Evolutionary conservation across 768 basidiomycete genomes (phyloP).

Genomic region (Boletus pseudo-olivaceus): DNA sequence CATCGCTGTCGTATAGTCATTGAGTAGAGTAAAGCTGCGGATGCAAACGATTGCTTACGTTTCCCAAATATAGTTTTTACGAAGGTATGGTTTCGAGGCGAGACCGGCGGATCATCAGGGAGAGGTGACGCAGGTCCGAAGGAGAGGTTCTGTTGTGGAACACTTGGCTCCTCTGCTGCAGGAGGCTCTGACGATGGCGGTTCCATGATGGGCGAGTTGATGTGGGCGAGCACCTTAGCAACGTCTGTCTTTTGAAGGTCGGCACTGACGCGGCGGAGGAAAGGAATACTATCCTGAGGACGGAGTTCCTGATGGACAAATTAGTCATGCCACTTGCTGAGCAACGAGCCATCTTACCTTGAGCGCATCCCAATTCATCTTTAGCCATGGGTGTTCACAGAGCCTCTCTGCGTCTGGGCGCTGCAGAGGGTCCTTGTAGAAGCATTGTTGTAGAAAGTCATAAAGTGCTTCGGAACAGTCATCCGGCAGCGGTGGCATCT

Average conservation of each 20-base stretch:
- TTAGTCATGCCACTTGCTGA: background rate
- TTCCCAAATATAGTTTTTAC: conserved; percentile 92
- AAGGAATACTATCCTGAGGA: conserved; percentile 93
- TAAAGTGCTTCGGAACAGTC: conserved; percentile 69
- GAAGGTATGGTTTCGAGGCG: conserved; percentile 73
- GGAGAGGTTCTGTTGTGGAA: conserved; percentile 39
- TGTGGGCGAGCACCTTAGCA: conserved; percentile 47
- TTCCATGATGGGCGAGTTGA: conserved; percentile 31
- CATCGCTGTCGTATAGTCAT: conserved; percentile 55
- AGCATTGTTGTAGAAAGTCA: conserved; percentile 84
- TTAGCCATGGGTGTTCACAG: conserved; percentile 90
- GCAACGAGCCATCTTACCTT: conserved; percentile 49
- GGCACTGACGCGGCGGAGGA: conserved; percentile 85
- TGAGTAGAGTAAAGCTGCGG: background rate
- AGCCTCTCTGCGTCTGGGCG: conserved; percentile 85
- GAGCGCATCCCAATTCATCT: conserved; percentile 71
- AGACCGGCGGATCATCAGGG: conserved; percentile 39
- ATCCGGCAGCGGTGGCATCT: conserved; percentile 81
- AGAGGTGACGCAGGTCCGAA: conserved; percentile 32
- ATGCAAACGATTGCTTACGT: conserved; percentile 52
- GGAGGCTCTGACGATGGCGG: conserved; percentile 46
- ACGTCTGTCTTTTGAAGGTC: conserved; percentile 76
- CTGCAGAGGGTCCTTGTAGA: conserved; percentile 78
- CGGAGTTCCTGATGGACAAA: conserved; percentile 59
- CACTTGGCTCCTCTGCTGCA: conserved; percentile 38